Base-by-base conservation (phyloP, 768 basidiomycete species). In the Pleurotus sapidus region DNA sequence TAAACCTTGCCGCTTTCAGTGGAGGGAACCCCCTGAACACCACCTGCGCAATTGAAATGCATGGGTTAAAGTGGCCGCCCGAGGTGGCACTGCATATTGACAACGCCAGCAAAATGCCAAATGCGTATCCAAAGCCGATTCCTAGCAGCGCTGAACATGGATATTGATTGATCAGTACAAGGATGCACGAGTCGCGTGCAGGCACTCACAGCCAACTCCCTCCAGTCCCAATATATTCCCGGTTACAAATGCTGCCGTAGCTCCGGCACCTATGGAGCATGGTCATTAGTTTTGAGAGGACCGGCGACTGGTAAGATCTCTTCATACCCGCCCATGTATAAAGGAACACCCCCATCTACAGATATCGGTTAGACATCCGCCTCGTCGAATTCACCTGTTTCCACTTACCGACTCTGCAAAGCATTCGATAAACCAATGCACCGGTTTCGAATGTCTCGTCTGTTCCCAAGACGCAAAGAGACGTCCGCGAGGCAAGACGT, bases 31-130 rank as follows among this genome's bases (percentile, higher is more conserved):
- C 78, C 58, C 72, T 81, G 74, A 83, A 81, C 12, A 87, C 8
- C 15, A 76, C 70, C 43, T 78, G 69, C 6, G 78, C 68, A 47
- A 88, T 71, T 3, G 86, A 84, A 18, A 89, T 75, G 48, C 80
- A 77, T 2, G 89, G 91, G 55, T 77, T 85, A 66, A 89, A 83
- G 63, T 89, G 87, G 18, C 85, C 81, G 9, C 83, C 84, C 11
- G 84, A 87, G 0, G 84, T 77, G 15, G 78, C 66, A 4, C 69
- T 70, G 50, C 80, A 84, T 24, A 85, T 68, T 7, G 69, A 66
- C 51, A 88, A 65, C 0, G 87, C 87, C 49, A 87, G 75, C 12
- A 85, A 61, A 59, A 87, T 84, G 23, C 87, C 87, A 37, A 79
- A 69, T 3, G 78, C 75, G 68, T 88, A 89, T 0, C 75, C 80